phyloP scores from a whole-genome alignment of 108 stramenopile species.

The Cylindrotheca closterium region DNA sequence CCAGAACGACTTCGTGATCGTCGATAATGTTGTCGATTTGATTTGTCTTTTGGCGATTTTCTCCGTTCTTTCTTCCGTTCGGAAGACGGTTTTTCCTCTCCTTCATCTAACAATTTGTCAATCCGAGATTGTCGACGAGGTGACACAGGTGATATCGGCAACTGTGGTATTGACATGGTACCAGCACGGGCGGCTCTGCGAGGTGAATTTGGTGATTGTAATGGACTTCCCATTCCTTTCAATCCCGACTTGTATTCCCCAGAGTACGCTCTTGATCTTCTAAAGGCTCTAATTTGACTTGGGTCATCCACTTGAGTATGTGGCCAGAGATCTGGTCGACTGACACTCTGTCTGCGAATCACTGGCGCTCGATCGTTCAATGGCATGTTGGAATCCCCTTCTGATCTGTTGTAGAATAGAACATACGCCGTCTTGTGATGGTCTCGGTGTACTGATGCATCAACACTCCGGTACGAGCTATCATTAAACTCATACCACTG shows the following conservation, averaged over 20 bases:
- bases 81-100: too few species aligned
- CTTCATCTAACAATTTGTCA: too few species aligned
- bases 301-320: constrained; percentile 69
- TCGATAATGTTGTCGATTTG: too few species aligned
- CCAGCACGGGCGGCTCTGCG: too few species aligned
- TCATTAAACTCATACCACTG: constrained; percentile 87
- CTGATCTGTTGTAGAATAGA: constrained; percentile 79
- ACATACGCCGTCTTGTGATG: constrained; percentile 55
- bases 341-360: constrained; percentile 68
- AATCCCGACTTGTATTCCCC: background rate
- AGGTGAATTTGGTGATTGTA: too few species aligned
- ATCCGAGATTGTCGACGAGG: too few species aligned
- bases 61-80: too few species aligned
- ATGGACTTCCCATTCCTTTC: too few species aligned
- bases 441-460: constrained; percentile 31
- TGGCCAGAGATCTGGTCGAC: constrained; percentile 81
- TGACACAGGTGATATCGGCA: too few species aligned
- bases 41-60: too few species aligned
- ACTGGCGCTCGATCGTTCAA: constrained; percentile 46
- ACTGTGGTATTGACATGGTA: too few species aligned
- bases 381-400: constrained; percentile 33
- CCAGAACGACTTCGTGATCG: too few species aligned
- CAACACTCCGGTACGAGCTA: constrained; percentile 36
- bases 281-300: constrained; percentile 35
- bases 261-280: constrained; percentile 12